phyloP scores from a whole-genome alignment of 2,329 filamentous ascomycete genomes.

The Incumbomyces delicatus region DNA sequence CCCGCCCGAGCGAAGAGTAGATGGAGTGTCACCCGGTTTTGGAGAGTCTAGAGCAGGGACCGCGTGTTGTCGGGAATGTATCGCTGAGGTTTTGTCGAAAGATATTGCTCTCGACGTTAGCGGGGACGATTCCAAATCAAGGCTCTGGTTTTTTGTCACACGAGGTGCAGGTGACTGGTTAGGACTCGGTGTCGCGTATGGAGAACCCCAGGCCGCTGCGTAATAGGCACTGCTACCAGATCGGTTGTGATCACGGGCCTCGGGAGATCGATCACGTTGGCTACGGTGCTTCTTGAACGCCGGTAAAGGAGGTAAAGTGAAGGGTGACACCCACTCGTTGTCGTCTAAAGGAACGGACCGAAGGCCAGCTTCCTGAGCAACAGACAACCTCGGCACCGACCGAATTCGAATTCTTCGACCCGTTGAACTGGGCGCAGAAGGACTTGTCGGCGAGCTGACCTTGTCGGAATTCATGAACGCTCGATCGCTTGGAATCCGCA shows the following conservation, averaged over 20 bases:
- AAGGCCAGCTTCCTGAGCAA: slow-evolving; percentile 8
- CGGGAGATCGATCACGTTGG: slow-evolving; percentile 14
- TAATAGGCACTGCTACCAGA: slow-evolving; percentile 46
- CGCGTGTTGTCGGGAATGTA: slow-evolving; percentile 1
- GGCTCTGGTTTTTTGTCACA: slow-evolving; percentile 23
- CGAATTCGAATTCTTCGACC: slow-evolving; percentile 5
- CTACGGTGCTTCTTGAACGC: slow-evolving; percentile 13
- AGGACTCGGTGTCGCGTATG: slow-evolving; percentile 59
- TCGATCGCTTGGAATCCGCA: neutral
- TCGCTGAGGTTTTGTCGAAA: neutral
- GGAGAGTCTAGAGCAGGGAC: slow-evolving; percentile 1
- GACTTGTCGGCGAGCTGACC: slow-evolving; percentile 10
- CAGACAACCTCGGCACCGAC: neutral
- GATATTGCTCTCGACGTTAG: slow-evolving; percentile 3
- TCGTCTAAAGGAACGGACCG: slow-evolving; percentile 16
- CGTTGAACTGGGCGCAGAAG: slow-evolving; percentile 1
- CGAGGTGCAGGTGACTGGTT: slow-evolving; percentile 30
- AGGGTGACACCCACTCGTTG: slow-evolving; percentile 18
- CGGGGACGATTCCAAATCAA: slow-evolving; percentile 14
- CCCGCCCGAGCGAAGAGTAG: slow-evolving; percentile 20
- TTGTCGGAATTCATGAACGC: slow-evolving; percentile 19
- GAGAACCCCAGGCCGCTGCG: slow-evolving; percentile 85
- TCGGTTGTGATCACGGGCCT: slow-evolving; percentile 24
- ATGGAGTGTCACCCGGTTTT: neutral
- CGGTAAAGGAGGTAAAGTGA: slow-evolving; percentile 20